Conservation (phyloP, 2,329 filamentous ascomycete genomes). For the Penicillium sp. region DNA sequence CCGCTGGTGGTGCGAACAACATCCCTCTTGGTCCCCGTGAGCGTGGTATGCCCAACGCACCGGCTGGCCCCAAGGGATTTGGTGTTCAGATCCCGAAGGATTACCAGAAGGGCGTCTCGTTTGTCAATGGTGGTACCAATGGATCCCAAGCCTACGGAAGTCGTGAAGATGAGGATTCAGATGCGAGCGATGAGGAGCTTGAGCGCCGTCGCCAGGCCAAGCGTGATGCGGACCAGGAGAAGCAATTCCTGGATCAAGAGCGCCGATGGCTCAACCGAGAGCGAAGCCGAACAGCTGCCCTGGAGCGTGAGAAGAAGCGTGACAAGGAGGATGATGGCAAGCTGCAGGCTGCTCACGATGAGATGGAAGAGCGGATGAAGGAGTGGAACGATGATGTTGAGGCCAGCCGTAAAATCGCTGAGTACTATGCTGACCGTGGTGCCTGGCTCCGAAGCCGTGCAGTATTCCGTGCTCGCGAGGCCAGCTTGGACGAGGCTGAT, state of each 20-base stretch:
- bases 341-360: constrained; percentile 62
- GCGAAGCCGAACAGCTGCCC: constrained; percentile 75
- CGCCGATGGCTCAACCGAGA: constrained; percentile 90
- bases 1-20: constrained; percentile 66
- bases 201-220: constrained; percentile 71
- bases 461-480: constrained; percentile 71
- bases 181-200: constrained; percentile 84
- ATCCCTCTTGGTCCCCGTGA: constrained; percentile 74
- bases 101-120: constrained; percentile 75
- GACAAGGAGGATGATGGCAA: constrained; percentile 74
- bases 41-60: constrained; percentile 69
- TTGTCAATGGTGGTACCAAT: constrained; percentile 77
- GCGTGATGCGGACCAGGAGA: constrained; percentile 73
- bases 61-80: constrained; percentile 67
- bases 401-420: constrained; percentile 66
- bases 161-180: constrained; percentile 80
- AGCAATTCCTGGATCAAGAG: constrained; percentile 80
- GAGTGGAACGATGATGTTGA: constrained; percentile 94
- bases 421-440: constrained; percentile 85
- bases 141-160: constrained; percentile 57
- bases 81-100: constrained; percentile 66
- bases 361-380: constrained; percentile 69
- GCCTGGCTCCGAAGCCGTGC: constrained; percentile 82
- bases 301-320: constrained; percentile 80
- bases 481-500: constrained; percentile 77